These are phyloP conservation scores for Akebia trifoliata DNA, from an alignment of 164 flowering plant genomes.

Conservation along the genomic window DNA sequence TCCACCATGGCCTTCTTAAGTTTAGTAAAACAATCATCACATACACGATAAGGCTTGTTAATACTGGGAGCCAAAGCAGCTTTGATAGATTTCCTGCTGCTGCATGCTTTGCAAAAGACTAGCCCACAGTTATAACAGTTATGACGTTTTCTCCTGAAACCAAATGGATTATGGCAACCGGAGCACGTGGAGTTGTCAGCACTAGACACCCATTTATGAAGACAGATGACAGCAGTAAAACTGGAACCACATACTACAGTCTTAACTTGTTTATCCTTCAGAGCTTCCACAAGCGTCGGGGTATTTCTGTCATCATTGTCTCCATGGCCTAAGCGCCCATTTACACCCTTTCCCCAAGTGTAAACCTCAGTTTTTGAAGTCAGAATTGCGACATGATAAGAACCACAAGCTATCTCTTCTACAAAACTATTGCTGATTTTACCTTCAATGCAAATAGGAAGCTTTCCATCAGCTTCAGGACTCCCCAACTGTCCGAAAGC, in stretches of 20 bases:
- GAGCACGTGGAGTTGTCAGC: constrained; percentile 73
- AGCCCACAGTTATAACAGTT: constrained; percentile 98
- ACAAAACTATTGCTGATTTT: constrained; percentile 44
- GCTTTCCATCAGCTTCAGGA: constrained; percentile 55
- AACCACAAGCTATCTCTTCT: constrained; percentile 84
- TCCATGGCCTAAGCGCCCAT: constrained; percentile 95
- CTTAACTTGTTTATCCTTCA: constrained; percentile 80
- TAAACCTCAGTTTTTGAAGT: constrained; percentile 81
- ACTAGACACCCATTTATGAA: constrained; percentile 64
- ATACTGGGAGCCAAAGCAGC: constrained; percentile 82
- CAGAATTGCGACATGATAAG: constrained; percentile 77
- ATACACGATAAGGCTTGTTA: constrained; percentile 88
- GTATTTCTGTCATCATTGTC: constrained; percentile 52
- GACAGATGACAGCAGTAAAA: constrained; percentile 79
- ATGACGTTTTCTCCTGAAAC: constrained; percentile 84
- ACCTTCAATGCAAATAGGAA: constrained; percentile 54
- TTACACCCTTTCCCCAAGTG: constrained; percentile 93
- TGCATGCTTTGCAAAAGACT: constrained; percentile 85
- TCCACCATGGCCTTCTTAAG: constrained; percentile 58
- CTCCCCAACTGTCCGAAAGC: constrained; percentile 71
- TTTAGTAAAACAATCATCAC: constrained; percentile 79
- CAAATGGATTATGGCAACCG: constrained; percentile 68
- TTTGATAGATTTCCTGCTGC: constrained; percentile 66
- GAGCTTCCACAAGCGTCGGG: constrained; percentile 63
- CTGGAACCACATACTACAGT: constrained; percentile 76